phyloP scores from a whole-genome alignment of 352 stramenopile species.

The Phytopythium vexans region DNA sequence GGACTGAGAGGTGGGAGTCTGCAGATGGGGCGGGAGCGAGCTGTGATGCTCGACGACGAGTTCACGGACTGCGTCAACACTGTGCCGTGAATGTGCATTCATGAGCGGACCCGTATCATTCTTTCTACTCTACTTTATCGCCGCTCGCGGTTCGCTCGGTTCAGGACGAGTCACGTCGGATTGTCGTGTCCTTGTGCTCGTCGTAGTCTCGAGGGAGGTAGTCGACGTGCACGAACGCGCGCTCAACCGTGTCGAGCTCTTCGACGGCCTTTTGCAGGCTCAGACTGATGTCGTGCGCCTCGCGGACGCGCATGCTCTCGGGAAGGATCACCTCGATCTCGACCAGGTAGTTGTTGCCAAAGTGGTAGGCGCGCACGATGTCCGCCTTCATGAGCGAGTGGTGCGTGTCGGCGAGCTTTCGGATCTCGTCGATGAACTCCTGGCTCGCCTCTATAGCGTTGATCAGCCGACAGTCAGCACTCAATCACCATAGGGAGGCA shows the following conservation, averaged over 20 bases:
- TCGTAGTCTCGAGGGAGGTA: slow-evolving; percentile 90
- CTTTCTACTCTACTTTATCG: too few species aligned
- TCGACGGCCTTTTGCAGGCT: slow-evolving; percentile 97
- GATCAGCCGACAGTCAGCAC: not conserved
- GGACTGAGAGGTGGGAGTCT: too few species aligned
- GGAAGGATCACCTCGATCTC: slow-evolving; percentile 86
- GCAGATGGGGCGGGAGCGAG: too few species aligned
- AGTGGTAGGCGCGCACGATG: slow-evolving; percentile 94
- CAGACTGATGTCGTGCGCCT: slow-evolving; percentile 96
- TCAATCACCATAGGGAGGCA: not conserved
- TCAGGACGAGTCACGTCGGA: slow-evolving; percentile 43
- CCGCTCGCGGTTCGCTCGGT: not conserved
- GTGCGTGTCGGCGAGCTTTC: slow-evolving; percentile 83
- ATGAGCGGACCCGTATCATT: too few species aligned
- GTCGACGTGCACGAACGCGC: slow-evolving; percentile 98
- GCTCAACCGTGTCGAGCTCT: slow-evolving; percentile 93
- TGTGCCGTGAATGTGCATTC: too few species aligned
- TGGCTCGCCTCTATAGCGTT: slow-evolving; percentile 69
- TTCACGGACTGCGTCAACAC: too few species aligned
- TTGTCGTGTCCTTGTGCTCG: slow-evolving; percentile 86
- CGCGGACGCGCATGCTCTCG: slow-evolving; percentile 88
- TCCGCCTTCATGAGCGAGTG: slow-evolving; percentile 91
- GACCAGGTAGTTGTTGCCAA: slow-evolving; percentile 95
- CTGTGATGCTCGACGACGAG: too few species aligned
- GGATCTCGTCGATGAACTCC: slow-evolving; percentile 93